Conservation (phyloP, 2,329 filamentous ascomycete species). For the Chalaropsis ovoidea region DNA sequence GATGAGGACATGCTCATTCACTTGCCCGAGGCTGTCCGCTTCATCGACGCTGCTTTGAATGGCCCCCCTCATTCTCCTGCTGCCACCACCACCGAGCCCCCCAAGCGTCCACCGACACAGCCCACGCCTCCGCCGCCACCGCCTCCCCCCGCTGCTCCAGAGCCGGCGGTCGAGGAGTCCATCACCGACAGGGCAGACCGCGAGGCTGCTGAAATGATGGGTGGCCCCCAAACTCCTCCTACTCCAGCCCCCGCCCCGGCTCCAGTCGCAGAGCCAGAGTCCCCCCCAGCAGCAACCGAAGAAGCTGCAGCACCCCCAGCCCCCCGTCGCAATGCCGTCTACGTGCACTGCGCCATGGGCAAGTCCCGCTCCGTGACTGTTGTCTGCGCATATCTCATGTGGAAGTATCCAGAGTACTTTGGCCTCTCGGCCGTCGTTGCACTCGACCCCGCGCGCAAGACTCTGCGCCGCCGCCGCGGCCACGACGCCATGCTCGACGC, state of each 20-base stretch:
- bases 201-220: slow-evolving; percentile 19
- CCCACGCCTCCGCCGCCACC: not conserved
- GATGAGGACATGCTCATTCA: slow-evolving; percentile 78
- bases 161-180: slow-evolving; percentile 13
- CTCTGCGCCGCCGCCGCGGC: slow-evolving; percentile 25
- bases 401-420: slow-evolving; percentile 49
- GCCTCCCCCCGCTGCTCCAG: not conserved
- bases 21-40: slow-evolving; percentile 66
- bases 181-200: slow-evolving; percentile 21
- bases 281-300: not conserved
- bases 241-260: slow-evolving; percentile 10
- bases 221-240: slow-evolving; percentile 15
- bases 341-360: slow-evolving; percentile 76
- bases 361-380: slow-evolving; percentile 85
- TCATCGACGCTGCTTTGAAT: slow-evolving; percentile 66
- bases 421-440: slow-evolving; percentile 38
- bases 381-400: slow-evolving; percentile 75
- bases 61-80: slow-evolving; percentile 17
- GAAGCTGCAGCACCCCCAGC: not conserved
- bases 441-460: slow-evolving; percentile 32
- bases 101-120: not conserved
- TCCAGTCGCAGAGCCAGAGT: not conserved
- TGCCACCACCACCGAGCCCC: not conserved
- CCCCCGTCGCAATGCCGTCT: slow-evolving; percentile 35
- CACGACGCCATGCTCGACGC: slow-evolving; percentile 38